Evolutionary conservation across 2,329 filamentous ascomycete species (phyloP), one percentile per base, ranked within the genome.

Genomic region (Claviceps purpurea): DNA sequence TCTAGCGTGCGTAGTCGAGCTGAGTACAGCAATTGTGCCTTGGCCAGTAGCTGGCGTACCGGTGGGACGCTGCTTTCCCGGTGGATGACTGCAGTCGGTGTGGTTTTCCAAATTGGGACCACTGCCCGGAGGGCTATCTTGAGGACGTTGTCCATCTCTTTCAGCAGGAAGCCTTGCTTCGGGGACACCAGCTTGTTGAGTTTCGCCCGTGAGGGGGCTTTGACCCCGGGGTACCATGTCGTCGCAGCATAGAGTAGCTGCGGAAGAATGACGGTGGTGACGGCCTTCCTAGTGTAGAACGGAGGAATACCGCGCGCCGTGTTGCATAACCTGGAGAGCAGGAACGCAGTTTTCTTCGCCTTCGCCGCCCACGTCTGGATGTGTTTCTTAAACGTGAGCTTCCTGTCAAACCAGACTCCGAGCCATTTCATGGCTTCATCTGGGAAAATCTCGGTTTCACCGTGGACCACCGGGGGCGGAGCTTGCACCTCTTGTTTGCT

Each of bases 331-430:
- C n/a, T n/a, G n/a, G n/a, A n/a, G n/a, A n/a, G n/a, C n/a, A n/a
- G n/a, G n/a, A n/a, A n/a, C n/a, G n/a, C n/a, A n/a, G n/a, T n/a
- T n/a, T n/a, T n/a, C n/a, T n/a, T n/a, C n/a, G n/a, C n/a, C n/a
- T n/a, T n/a, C n/a, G n/a, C n/a, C n/a, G n/a, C n/a, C n/a, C 52
- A 56, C 40, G 50, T 55, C 34, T 54, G 47, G 26, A 60, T 48
- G 22, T 60, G 54, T 4, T 39, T 46, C 16, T 49, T 54, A 42
- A 58, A 59, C 11, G 45, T 50, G 3, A 60, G 51, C 13, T 50
- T 53, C 1, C 50, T 44, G 42, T 60, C 57, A n/a, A 60, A 53
- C 47, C 50, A 58, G 44, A 60, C 47, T 11, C 58, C 59, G 11
- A 61, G 54, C 57, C 55, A 61, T 16, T 52, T 50, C 37, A 60